phyloP scores from a whole-genome alignment of 1,284 basidiomycete species.

The Marasmius fiardii region DNA sequence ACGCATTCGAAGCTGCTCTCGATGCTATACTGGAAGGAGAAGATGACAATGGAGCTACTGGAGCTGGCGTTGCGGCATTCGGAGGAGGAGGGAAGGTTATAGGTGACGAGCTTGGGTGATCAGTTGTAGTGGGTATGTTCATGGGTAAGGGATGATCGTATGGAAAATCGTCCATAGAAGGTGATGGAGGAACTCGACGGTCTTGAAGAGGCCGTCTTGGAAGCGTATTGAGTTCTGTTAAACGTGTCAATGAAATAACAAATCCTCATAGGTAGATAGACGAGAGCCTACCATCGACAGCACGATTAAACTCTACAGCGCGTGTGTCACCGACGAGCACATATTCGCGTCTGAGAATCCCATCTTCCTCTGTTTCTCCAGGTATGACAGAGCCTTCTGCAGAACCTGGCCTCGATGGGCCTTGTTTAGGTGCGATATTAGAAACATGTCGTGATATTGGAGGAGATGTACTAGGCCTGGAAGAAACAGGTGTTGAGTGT shows the following conservation, averaged over 20 bases:
- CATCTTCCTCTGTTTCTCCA: slow-evolving; percentile 81
- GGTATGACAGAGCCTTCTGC: slow-evolving; percentile 70
- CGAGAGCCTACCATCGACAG: slow-evolving; percentile 60
- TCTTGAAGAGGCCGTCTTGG: slow-evolving; percentile 59
- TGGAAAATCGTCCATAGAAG: slow-evolving; percentile 36
- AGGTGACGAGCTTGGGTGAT: slow-evolving; percentile 25
- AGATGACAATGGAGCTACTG: slow-evolving; percentile 50
- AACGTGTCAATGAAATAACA: background rate
- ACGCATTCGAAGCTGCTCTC: slow-evolving; percentile 63
- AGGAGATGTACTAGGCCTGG: slow-evolving; percentile 3
- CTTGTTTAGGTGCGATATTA: slow-evolving; percentile 7
- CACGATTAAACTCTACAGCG: slow-evolving; percentile 74
- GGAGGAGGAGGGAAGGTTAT: slow-evolving; percentile 70
- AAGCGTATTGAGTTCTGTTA: slow-evolving; percentile 59
- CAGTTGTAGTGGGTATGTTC: slow-evolving; percentile 27
- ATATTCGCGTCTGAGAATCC: slow-evolving; percentile 69
- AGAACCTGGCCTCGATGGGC: slow-evolving; percentile 35
- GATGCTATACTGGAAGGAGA: slow-evolving; percentile 62
- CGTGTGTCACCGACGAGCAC: slow-evolving; percentile 74
- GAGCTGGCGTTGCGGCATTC: slow-evolving; percentile 27
- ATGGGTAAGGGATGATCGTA: slow-evolving; percentile 14
- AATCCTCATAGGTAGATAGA: background rate
- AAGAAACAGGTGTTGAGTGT: background rate
- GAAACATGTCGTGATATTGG: slow-evolving; percentile 8
- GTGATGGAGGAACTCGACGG: slow-evolving; percentile 41